Base-by-base conservation (phyloP, 1,139 yeast genomes). In the Geotrichum aggregatum region DNA sequence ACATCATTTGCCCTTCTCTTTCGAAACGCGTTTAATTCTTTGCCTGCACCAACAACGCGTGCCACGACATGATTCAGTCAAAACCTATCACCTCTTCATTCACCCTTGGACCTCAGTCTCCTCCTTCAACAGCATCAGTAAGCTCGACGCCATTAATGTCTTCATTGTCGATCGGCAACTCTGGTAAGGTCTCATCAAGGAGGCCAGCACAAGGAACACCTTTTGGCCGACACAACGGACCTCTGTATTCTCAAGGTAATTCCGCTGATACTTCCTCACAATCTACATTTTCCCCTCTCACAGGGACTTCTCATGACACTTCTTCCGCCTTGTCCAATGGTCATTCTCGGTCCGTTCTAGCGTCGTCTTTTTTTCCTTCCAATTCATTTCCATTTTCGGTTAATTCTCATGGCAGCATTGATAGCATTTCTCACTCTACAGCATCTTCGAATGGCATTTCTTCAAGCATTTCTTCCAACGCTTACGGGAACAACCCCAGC, bases 401-500 rank as follows among this genome's bases (percentile, higher is more conserved):
- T 2, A 44, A 36, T 39, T 21, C 49, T 40, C 53, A 45, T n/a
- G 47, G 53, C 36, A 50, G 50, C 53, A 46, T 50, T 41, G 46
- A 50, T 42, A 50, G 53, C 53, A 50, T 50, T 35, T 41, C 53
- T 41, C 49, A 45, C 24, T 34, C 53, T 28, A 30, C 49, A 28
- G 53, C 53, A 50, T 50, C 53, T 14, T 26, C 53, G 48, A 49
- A 49, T 35, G 46, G 53, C 53, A 50, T 50, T 24, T 41, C 34
- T 38, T 35, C 38, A 11, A 14, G 45, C 19, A 26, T 44, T 13
- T 28, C 52, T 18, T 44, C 49, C 3, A 45, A 28, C 39, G 16
- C 46, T 11, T 50, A 16, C 34, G 36, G 31, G 41, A 50, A 50
- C 44, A 41, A 35, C 21, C 33, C 48, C 18, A 46, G 53, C 53